phyloP scores from a whole-genome alignment of 306 rosid genomes.

The Quercus parvula region DNA sequence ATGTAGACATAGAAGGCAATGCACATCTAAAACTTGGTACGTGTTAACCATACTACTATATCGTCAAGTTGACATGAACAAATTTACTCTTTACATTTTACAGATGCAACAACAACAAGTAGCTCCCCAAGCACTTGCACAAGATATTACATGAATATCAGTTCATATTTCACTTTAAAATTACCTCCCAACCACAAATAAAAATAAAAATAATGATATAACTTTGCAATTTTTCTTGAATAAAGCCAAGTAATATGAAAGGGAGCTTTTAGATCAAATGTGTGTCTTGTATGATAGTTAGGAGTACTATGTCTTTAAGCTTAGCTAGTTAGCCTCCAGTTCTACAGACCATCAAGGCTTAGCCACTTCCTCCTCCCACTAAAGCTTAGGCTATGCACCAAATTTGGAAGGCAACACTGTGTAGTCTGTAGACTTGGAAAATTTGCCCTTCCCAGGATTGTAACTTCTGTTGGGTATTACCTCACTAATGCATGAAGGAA shows the following conservation, averaged over 20 bases:
- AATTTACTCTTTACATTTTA: not conserved
- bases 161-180: not conserved
- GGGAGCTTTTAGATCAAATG: too few relatives aligned
- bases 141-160: not conserved
- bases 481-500: not conserved
- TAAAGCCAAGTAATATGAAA: not conserved
- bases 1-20: too few relatives aligned
- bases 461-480: not conserved
- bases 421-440: constrained; percentile 20
- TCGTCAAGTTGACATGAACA: not conserved
- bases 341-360: not conserved
- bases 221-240: not conserved
- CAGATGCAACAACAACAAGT: not conserved
- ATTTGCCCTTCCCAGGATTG: constrained; percentile 14
- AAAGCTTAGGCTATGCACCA: constrained; percentile 30
- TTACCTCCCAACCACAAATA: not conserved
- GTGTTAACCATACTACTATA: not conserved
- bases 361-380: constrained; percentile 29
- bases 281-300: too few relatives aligned
- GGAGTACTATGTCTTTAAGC: too few relatives aligned
- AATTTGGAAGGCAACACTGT: constrained; percentile 32
- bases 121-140: not conserved
- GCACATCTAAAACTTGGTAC: too few relatives aligned
- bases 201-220: too few relatives aligned
- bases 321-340: not conserved